These are phyloP conservation scores for Candida glucosophila DNA, from an alignment of 1,139 yeast genomes.

Conservation along the genomic window DNA sequence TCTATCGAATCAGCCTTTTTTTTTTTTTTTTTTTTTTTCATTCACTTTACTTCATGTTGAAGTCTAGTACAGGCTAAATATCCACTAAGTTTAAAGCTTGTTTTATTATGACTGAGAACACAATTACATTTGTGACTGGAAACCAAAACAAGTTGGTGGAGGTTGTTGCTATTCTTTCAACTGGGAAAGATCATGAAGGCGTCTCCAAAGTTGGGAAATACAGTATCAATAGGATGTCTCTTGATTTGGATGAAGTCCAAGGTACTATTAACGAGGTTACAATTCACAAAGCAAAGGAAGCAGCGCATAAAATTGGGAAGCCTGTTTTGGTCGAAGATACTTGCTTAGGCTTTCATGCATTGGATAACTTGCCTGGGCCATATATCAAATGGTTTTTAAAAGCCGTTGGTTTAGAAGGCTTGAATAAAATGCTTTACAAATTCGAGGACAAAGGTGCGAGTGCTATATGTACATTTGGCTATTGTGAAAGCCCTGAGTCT, in stretches of 20 bases:
- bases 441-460: conserved; percentile 80
- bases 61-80: too few relatives aligned
- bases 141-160: conserved; percentile 83
- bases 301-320: conserved; percentile 52
- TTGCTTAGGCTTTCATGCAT: conserved; percentile 74
- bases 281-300: conserved; percentile 67
- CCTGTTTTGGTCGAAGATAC: conserved; percentile 96
- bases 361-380: conserved; percentile 86
- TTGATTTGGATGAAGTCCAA: conserved; percentile 87
- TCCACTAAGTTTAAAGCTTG: too few relatives aligned
- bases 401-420: conserved; percentile 61
- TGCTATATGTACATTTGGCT: conserved; percentile 91
- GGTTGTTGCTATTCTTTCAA: conserved; percentile 63
- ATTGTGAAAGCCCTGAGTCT: conserved; percentile 71
- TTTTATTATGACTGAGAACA: conserved; percentile 5
- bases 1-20: too few relatives aligned
- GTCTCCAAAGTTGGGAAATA: conserved; percentile 40
- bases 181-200: conserved; percentile 13
- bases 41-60: too few relatives aligned
- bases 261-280: conserved; percentile 83
- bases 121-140: conserved; percentile 72
- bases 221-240: conserved; percentile 46
- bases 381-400: conserved; percentile 81
- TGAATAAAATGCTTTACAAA: conserved; percentile 68
- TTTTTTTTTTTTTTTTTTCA: too few relatives aligned